phyloP scores from a whole-genome alignment of 176 grass and related monocot species.

The Triticum aestivum region DNA sequence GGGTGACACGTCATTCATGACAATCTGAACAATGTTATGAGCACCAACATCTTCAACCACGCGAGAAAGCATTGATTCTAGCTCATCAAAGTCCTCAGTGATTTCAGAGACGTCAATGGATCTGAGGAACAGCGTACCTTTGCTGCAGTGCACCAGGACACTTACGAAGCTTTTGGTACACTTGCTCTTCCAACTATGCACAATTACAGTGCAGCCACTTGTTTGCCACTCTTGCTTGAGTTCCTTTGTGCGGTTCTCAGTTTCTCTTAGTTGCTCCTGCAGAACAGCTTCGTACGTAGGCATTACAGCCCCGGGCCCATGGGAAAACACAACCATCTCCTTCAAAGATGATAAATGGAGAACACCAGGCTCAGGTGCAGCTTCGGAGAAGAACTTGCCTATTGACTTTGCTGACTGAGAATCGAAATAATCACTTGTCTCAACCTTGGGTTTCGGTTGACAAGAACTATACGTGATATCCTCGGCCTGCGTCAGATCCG shows the following conservation, averaged over 20 bases:
- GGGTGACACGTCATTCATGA: constrained; percentile 53
- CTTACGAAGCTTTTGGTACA: constrained; percentile 48
- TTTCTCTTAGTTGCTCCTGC: constrained; percentile 59
- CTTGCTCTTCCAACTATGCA: constrained; percentile 67
- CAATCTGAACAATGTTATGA: constrained; percentile 66
- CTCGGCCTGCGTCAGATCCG: constrained; percentile 15
- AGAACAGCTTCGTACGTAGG: constrained; percentile 61
- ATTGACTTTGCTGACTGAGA: constrained; percentile 41
- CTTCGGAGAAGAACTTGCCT: constrained; percentile 71
- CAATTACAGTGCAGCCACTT: constrained; percentile 69
- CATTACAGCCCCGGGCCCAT: constrained; percentile 26
- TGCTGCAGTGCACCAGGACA: constrained; percentile 62
- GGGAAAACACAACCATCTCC: constrained; percentile 47
- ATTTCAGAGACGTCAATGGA: constrained; percentile 63
- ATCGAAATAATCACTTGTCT: constrained; percentile 33
- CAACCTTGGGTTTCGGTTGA: constrained; percentile 5
- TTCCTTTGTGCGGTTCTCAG: constrained; percentile 35
- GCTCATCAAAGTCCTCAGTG: constrained; percentile 52
- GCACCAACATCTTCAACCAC: constrained; percentile 66
- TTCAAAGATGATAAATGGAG: constrained; percentile 56
- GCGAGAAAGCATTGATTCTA: constrained; percentile 40
- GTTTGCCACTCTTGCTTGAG: constrained; percentile 56
- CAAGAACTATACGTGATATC: neutral
- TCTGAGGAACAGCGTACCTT: constrained; percentile 68
- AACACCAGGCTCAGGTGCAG: constrained; percentile 57